Conservation (phyloP, 805 yeast genomes). For the Metschnikowia sp. region DNA sequence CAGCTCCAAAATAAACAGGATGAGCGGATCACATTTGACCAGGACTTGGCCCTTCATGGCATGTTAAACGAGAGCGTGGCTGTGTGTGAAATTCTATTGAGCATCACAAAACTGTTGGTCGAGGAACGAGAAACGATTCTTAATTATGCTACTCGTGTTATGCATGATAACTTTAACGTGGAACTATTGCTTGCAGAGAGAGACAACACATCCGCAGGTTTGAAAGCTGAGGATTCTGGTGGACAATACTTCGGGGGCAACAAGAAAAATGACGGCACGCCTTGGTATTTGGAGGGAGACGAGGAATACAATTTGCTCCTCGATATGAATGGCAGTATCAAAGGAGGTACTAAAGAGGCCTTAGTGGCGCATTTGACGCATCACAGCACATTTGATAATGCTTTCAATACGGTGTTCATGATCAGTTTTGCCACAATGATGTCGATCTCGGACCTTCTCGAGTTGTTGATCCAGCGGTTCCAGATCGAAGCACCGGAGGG, state of each 20-base stretch:
- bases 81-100: conserved; percentile 32
- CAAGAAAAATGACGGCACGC: conserved; percentile 41
- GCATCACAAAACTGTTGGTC: conserved; percentile 53
- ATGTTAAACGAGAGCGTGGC: conserved; percentile 36
- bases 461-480: conserved; percentile 60
- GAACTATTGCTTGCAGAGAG: conserved; percentile 51
- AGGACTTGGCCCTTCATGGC: conserved; percentile 38
- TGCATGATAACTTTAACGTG: conserved; percentile 69
- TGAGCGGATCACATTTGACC: conserved; percentile 34
- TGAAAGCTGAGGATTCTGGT: conserved; percentile 35
- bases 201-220: conserved; percentile 36
- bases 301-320: conserved; percentile 53
- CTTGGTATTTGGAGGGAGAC: conserved; percentile 74
- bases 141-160: conserved; percentile 71
- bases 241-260: conserved; percentile 33
- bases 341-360: conserved; percentile 82
- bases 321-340: conserved; percentile 67
- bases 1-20: conserved; percentile 40
- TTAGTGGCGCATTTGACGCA: conserved; percentile 77
- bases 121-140: conserved; percentile 68
- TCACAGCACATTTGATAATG: conserved; percentile 59
- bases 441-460: conserved; percentile 60
- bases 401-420: conserved; percentile 66
- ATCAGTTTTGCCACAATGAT: conserved; percentile 75
- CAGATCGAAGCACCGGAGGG: conserved; percentile 83